These are phyloP conservation scores for Globisporangium cystogenes DNA, from an alignment of 352 stramenopile species.

Conservation along the genomic window DNA sequence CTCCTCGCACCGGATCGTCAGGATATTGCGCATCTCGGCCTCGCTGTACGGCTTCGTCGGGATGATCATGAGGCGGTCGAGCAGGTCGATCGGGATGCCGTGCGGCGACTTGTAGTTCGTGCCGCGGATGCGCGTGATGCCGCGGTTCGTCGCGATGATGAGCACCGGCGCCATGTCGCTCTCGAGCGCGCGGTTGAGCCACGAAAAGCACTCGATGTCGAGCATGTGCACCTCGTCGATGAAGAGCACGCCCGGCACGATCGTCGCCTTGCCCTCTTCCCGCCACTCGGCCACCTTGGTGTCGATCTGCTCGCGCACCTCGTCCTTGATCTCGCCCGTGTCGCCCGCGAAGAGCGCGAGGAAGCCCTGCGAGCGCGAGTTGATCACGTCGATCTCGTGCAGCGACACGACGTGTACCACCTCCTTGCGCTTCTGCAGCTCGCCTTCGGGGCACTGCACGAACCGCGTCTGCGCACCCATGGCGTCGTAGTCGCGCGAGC, in stretches of 20 bases:
- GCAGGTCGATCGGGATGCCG: conserved; percentile 97
- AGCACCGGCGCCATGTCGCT: conserved; percentile 97
- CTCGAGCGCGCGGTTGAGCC: conserved; percentile 98
- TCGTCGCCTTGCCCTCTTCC: conserved; percentile 96
- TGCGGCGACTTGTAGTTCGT: conserved; percentile 99
- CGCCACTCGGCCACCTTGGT: conserved; percentile 96
- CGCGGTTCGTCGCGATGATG: conserved; percentile 99
- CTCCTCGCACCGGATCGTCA: conserved; percentile 96
- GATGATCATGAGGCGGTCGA: conserved; percentile 99
- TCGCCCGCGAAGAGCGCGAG: conserved; percentile 98
- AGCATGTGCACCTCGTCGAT: conserved; percentile 99
- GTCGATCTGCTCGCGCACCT: conserved; percentile 99
- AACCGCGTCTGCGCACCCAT: conserved; percentile 92
- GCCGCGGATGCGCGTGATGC: conserved; percentile 97
- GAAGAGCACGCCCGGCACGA: conserved; percentile 98
- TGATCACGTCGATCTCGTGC: conserved; percentile 99
- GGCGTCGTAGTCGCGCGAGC: conserved; percentile 97
- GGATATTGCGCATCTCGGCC: conserved; percentile 95
- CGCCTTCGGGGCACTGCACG: conserved; percentile 91
- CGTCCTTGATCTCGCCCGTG: conserved; percentile 98
- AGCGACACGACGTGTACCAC: conserved; percentile 97
- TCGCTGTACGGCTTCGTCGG: conserved; percentile 96
- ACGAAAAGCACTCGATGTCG: conserved; percentile 99
- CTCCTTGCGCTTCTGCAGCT: conserved; percentile 98
- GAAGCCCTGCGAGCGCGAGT: conserved; percentile 98